Evolutionary conservation across 1,139 yeast genomes (phyloP), one percentile per base, ranked within the genome.

Genomic region (Pneumocystis wakefieldiae): DNA sequence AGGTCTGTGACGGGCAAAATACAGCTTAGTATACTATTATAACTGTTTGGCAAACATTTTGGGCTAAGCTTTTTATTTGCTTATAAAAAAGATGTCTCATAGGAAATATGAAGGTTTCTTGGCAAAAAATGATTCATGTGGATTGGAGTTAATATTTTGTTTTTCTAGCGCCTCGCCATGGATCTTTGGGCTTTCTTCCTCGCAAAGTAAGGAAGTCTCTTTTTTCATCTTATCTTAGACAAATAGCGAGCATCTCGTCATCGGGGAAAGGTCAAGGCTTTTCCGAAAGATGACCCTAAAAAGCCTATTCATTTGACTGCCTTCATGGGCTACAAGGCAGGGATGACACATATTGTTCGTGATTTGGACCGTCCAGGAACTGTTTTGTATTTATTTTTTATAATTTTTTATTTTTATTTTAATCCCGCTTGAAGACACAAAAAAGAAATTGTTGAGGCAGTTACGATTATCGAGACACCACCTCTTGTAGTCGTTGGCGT

Each of bases 281-380:
- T 92, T 96, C 98, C 99, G 78, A 89, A 87, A 85, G 98, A 94
- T 80, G 95, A 88, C 80, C 85, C 87, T 82, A 80, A 96, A 74
- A 92, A 92, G 87, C 96, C 98, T 76, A 97, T 91, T 76, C 95
- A 96, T 79, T 85, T 94, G 80, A 92, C 98, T 74, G 97, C 98
- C 74, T 92, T 92, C 94, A 86, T 92, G 76, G 98, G 98, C 14
- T 86, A 86, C 87, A 91, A 92, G 86, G 98, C 98, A 74, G 98
- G 98, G 88, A 92, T 92, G 98, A 86, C 98, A 82, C 92, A 98
- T 82, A 89, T 90, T 76, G 98, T 92, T 77, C 91, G 98, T 85
- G 98, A 92, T 83, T 87, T 92, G 78, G 97, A 92, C 90, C 89
- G 97, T 84, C 98, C 98, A 82, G 98, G 98, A 79, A 92, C 98